These are phyloP conservation scores for Teunomyces kruisii DNA, from an alignment of 805 yeast genomes.

Conservation along the genomic window DNA sequence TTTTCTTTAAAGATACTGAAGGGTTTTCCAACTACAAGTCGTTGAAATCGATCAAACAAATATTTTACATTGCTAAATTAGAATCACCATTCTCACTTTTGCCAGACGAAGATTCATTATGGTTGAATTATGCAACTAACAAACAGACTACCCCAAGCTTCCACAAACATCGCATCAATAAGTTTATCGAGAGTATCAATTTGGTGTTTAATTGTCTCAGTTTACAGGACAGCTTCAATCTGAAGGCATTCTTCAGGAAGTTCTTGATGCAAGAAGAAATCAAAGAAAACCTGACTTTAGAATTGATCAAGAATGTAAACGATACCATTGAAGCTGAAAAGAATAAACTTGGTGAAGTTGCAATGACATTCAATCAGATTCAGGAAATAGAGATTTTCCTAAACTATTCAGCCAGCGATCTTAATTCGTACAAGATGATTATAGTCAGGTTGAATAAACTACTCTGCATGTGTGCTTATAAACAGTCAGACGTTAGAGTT, in stretches of 20 bases:
- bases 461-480: slow-evolving; percentile 30
- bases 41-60: slow-evolving; percentile 20
- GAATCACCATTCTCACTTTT: slow-evolving; percentile 35
- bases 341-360: slow-evolving; percentile 22
- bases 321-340: slow-evolving; percentile 14
- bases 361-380: slow-evolving; percentile 20
- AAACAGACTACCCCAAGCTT: slow-evolving; percentile 23
- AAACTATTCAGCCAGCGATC: slow-evolving; percentile 45
- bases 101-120: slow-evolving; percentile 16
- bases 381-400: slow-evolving; percentile 49
- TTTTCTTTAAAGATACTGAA: slow-evolving; percentile 19
- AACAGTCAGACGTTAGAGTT: slow-evolving; percentile 29
- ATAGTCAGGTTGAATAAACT: slow-evolving; percentile 39
- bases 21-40: slow-evolving; percentile 15
- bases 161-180: slow-evolving; percentile 49
- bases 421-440: slow-evolving; percentile 26
- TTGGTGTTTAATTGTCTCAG: slow-evolving; percentile 37
- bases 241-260: slow-evolving; percentile 7
- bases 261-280: slow-evolving; percentile 16
- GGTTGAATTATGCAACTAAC: slow-evolving; percentile 26
- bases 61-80: slow-evolving; percentile 24
- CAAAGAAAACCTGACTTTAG: slow-evolving; percentile 29
- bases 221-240: slow-evolving; percentile 25
- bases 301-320: slow-evolving; percentile 26
- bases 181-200: slow-evolving; percentile 49